phyloP scores from a whole-genome alignment of 2,329 filamentous ascomycete genomes.

The Talaromyces sp. region DNA sequence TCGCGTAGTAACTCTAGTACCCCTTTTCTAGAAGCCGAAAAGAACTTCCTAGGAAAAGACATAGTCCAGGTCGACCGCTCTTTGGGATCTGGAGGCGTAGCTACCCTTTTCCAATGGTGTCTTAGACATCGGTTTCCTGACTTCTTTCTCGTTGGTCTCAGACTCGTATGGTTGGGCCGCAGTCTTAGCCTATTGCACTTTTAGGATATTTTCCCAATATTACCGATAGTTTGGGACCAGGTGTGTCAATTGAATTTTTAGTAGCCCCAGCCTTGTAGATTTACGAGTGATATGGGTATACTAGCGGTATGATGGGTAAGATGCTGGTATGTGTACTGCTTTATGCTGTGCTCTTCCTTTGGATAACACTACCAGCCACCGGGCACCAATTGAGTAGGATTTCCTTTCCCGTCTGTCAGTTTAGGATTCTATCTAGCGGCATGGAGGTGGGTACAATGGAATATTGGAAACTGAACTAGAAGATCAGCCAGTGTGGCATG shows the following conservation, averaged over 20 bases:
- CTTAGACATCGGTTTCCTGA: conserved; percentile 25
- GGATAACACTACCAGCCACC: background rate
- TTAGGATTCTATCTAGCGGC: conserved; percentile 1
- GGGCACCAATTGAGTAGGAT: conserved; percentile 4
- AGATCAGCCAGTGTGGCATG: conserved; percentile 14
- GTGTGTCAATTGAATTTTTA: too few relatives aligned
- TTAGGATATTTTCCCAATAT: background rate
- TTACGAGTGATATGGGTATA: too few relatives aligned
- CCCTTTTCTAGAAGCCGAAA: conserved; percentile 19
- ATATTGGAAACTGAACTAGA: conserved; percentile 16
- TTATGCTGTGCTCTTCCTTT: conserved; percentile 11
- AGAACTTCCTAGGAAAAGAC: conserved; percentile 4
- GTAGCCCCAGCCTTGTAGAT: too few relatives aligned
- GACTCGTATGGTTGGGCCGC: conserved; percentile 5
- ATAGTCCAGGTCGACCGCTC: conserved; percentile 24
- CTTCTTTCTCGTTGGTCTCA: conserved; percentile 9
- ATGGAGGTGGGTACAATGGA: conserved; percentile 16
- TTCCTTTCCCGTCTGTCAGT: conserved; percentile 7
- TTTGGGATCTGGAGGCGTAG: conserved; percentile 12
- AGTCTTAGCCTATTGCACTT: conserved; percentile 2
- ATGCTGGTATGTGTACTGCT: conserved; percentile 7
- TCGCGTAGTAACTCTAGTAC: conserved; percentile 2
- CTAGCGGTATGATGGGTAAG: too few relatives aligned
- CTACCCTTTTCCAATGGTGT: conserved; percentile 8
- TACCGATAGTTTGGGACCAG: background rate